Percentiles rank a stretch among this genome's conserved stretches.
These are phyloP conservation scores for Domatiomyces catenatus DNA, from an alignment of 2,329 filamentous ascomycete species.

Conservation along the genomic window DNA sequence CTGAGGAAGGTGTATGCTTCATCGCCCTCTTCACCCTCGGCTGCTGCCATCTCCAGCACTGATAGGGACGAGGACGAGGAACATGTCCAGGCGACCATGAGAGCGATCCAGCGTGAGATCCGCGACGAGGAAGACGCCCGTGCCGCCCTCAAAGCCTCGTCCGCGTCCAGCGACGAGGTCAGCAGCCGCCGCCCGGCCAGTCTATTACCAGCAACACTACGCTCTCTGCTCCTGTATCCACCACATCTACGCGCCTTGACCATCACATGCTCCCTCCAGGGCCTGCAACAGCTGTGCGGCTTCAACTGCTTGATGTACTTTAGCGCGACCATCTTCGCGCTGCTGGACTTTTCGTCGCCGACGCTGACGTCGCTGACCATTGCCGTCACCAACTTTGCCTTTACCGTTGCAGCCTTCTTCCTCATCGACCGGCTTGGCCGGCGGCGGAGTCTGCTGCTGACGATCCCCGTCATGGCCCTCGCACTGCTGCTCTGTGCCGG, in stretches of 20 bases:
- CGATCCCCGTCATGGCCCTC: conserved; percentile 67
- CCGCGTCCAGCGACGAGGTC: not conserved
- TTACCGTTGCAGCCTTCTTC: conserved; percentile 58
- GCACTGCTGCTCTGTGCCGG: conserved; percentile 57
- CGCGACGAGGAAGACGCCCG: conserved; percentile 46
- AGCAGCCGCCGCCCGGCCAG: not conserved
- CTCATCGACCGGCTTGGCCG: conserved; percentile 69
- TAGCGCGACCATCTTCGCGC: conserved; percentile 63
- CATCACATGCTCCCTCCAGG: conserved; percentile 77
- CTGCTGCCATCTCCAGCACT: not conserved
- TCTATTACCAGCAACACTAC: conserved; percentile 19
- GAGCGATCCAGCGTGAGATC: conserved; percentile 59
- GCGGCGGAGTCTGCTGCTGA: conserved; percentile 63
- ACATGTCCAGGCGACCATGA: conserved; percentile 46
- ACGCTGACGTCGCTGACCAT: conserved; percentile 68
- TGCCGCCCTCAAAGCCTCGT: conserved; percentile 1
- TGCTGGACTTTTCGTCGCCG: conserved; percentile 62
- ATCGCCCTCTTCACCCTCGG: not conserved
- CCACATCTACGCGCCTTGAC: conserved; percentile 48
- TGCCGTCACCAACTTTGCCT: conserved; percentile 67
- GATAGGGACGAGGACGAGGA: conserved; percentile 12
- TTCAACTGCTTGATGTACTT: conserved; percentile 93
- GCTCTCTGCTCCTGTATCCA: conserved; percentile 22
- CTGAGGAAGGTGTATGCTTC: conserved; percentile 48
- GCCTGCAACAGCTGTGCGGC: conserved; percentile 73